Evolutionary conservation across 129 eudicot genomes (phyloP).

Genomic region (Rutidosis leptorrhynchoides): DNA sequence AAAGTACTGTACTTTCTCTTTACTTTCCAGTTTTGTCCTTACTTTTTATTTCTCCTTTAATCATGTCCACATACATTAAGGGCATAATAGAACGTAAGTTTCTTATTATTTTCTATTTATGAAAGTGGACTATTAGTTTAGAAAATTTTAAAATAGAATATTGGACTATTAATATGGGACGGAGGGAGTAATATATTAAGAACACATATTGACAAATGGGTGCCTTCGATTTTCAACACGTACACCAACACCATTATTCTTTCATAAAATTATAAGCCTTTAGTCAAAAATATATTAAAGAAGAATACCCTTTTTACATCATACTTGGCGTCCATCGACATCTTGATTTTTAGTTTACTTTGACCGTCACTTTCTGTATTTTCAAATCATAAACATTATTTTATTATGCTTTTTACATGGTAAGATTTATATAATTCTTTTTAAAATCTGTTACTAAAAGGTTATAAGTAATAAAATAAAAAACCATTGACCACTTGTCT

Average conservation of each 20-base stretch:
- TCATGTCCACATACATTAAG: too few species aligned
- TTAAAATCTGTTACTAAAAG: not conserved
- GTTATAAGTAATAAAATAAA: too few species aligned
- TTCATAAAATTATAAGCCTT: not conserved
- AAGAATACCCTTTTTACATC: slow-evolving; percentile 15
- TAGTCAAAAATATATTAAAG: slow-evolving; percentile 17
- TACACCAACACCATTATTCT: slow-evolving; percentile 19
- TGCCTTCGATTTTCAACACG: slow-evolving; percentile 29
- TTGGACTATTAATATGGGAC: too few species aligned
- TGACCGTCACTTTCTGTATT: slow-evolving; percentile 2
- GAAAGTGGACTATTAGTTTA: too few species aligned
- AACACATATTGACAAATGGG: slow-evolving; percentile 25
- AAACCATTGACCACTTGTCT: not conserved
- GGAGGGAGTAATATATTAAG: not conserved
- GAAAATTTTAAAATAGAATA: too few species aligned
- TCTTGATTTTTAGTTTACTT: slow-evolving; percentile 22
- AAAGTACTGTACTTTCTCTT: too few species aligned
- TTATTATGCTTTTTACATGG: not conserved
- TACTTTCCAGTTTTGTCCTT: too few species aligned
- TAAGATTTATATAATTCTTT: not conserved
- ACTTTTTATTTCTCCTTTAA: too few species aligned
- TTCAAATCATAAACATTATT: not conserved
- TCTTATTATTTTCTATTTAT: too few species aligned
- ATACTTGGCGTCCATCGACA: slow-evolving; percentile 8
- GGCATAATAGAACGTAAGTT: too few species aligned